Evolutionary conservation across 2,329 filamentous ascomycete species (phyloP).

Genomic region (Xylaria digitata): DNA sequence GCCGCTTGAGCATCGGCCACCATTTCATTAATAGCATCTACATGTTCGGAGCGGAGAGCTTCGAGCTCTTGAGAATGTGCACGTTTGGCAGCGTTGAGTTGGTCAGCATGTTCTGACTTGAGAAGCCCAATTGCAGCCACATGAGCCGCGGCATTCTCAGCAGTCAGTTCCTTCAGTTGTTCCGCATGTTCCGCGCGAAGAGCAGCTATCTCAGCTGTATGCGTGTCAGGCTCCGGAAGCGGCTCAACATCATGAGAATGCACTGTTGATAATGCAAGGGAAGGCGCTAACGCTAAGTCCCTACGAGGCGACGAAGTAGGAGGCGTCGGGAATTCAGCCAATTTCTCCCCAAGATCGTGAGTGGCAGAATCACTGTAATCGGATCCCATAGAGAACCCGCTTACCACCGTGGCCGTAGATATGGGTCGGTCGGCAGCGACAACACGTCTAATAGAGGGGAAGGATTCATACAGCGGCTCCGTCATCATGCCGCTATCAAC

Average conservation of each 20-base stretch:
- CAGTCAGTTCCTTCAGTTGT: slow-evolving; percentile 40
- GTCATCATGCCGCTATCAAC: slow-evolving; percentile 72
- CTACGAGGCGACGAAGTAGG: slow-evolving; percentile 55
- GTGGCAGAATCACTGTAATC: slow-evolving; percentile 65
- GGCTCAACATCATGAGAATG: slow-evolving; percentile 57
- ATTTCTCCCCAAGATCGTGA: slow-evolving; percentile 64
- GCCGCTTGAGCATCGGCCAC: slow-evolving; percentile 35
- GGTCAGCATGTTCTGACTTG: slow-evolving; percentile 42
- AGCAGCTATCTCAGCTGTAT: slow-evolving; percentile 52
- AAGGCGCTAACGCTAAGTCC: slow-evolving; percentile 50
- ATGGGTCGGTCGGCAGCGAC: slow-evolving; percentile 51
- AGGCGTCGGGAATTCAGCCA: slow-evolving; percentile 66
- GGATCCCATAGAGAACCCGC: slow-evolving; percentile 61
- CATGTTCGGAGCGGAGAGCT: slow-evolving; percentile 34
- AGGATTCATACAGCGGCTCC: slow-evolving; percentile 58
- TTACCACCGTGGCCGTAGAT: slow-evolving; percentile 58
- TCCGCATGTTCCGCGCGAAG: slow-evolving; percentile 47
- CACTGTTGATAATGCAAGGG: slow-evolving; percentile 59
- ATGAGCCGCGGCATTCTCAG: slow-evolving; percentile 45
- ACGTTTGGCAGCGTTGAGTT: slow-evolving; percentile 30
- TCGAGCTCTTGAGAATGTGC: slow-evolving; percentile 39
- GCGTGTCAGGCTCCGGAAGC: slow-evolving; percentile 40
- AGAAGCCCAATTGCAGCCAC: slow-evolving; percentile 42
- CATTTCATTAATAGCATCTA: slow-evolving; percentile 28
- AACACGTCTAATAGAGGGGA: slow-evolving; percentile 45